Conservation (phyloP, 345 rosid species). For the Zanthoxylum bungeanum region DNA sequence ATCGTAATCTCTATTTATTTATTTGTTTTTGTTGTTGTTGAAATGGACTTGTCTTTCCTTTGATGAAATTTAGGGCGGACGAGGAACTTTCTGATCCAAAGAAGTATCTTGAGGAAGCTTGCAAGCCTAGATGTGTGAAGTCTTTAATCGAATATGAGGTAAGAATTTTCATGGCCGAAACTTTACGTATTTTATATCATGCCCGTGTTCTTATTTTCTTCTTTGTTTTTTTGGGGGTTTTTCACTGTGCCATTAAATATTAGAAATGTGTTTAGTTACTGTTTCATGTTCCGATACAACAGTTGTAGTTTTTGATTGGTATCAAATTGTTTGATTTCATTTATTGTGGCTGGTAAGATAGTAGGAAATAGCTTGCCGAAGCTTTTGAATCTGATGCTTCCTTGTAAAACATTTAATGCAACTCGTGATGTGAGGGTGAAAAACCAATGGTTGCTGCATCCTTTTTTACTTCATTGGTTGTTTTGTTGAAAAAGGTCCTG, state of each 20-base stretch:
- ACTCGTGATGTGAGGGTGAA: background rate
- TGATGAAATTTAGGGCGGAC: constrained; percentile 42
- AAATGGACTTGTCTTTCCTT: background rate
- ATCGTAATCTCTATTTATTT: background rate
- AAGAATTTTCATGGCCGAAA: background rate
- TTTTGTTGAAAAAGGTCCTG: background rate
- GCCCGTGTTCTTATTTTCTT: background rate
- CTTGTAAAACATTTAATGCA: background rate
- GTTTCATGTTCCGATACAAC: background rate
- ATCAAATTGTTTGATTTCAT: background rate
- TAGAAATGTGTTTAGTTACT: background rate
- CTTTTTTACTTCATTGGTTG: background rate
- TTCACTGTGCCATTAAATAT: background rate
- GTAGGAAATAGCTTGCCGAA: background rate
- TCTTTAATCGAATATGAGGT: constrained; percentile 47
- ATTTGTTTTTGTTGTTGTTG: no score
- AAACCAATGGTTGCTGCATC: background rate
- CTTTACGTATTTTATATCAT: background rate
- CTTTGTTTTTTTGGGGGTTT: background rate
- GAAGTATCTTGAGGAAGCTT: constrained; percentile 51
- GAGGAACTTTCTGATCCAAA: constrained; percentile 50
- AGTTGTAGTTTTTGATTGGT: background rate
- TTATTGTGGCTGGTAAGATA: background rate
- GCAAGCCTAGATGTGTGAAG: constrained; percentile 53
- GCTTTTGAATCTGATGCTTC: background rate